Base-by-base conservation (phyloP, 805 yeast species). In the Metschnikowia aberdeeniae region DNA sequence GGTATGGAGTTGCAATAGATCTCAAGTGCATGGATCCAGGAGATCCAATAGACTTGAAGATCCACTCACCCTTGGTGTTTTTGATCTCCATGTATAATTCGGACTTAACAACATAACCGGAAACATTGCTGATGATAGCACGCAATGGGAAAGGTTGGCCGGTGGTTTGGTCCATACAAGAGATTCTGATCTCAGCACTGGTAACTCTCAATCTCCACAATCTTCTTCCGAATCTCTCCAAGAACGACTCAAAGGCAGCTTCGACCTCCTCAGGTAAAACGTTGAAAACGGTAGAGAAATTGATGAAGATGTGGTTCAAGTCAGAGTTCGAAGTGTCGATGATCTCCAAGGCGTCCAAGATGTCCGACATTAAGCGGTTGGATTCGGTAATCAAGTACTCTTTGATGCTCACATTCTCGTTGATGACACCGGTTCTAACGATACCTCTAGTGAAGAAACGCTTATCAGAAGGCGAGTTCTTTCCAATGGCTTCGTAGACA, bases 21-120 rank as follows among this genome's bases (percentile, higher is more conserved):
- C 98, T 84, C 74, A 93, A 76, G 63, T 93, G 99, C 99, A 93
- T 93, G 20, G 93, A 79, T 31, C 99, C 99, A 42, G 98, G 96
- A 54, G 83, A 77, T 47, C 96, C 96, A 63, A 93, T 78, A 3
- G 97, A 88, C 70, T 89, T 90, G 84, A 92, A 93, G 27, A 93
- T 87, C 97, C 97, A 90, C 60, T 90, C 97, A 52, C 96, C 96
- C 60, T 84, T 82, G 45, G 86, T 77, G 64, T 89, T 92, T 75
- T 86, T 89, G 54, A 89, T 88, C 70, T 93, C 99, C 64, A 89
- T 86, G 73, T 92, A 93, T 64, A 93, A 74, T 59, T 95, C 98
- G 42, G 95, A 85, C 70, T 88, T 89, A 46, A 93, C 97, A 51
- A 93, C 99, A 61, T 89, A 95, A 57, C 99, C 99, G 52, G 95